Percentiles rank a stretch among this genome's conserved stretches.
These are phyloP conservation scores for Tricholoma saponaceum DNA, from an alignment of 768 basidiomycete species.

Conservation along the genomic window DNA sequence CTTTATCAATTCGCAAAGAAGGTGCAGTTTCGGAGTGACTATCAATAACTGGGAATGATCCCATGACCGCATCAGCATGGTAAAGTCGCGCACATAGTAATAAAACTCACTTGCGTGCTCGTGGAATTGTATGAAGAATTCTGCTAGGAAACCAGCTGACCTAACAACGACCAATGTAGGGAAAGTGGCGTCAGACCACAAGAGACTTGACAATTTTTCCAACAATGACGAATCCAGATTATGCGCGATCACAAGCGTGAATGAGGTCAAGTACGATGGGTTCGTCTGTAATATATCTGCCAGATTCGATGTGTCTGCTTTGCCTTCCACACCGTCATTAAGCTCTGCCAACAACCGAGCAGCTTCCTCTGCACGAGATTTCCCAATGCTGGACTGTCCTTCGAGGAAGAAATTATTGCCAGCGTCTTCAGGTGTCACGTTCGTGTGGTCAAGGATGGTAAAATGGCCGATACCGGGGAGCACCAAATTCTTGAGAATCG, in stretches of 20 bases:
- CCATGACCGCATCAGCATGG: background rate
- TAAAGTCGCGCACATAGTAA: background rate
- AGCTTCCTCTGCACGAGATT: constrained; percentile 74
- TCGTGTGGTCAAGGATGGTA: constrained; percentile 73
- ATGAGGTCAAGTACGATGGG: constrained; percentile 53
- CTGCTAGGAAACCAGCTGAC: constrained; percentile 87
- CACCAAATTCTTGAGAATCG: constrained; percentile 93
- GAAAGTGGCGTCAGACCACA: constrained; percentile 61
- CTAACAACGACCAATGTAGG: constrained; percentile 75
- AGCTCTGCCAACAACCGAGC: constrained; percentile 77
- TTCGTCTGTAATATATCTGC: constrained; percentile 54
- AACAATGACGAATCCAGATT: constrained; percentile 62
- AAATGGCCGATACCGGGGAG: constrained; percentile 96
- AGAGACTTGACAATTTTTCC: constrained; percentile 52
- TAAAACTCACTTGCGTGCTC: constrained; percentile 72
- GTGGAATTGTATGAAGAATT: constrained; percentile 84
- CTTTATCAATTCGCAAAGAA: constrained; percentile 81
- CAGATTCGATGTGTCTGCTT: constrained; percentile 53
- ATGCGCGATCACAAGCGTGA: constrained; percentile 81
- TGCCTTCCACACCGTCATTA: constrained; percentile 80
- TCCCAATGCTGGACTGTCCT: constrained; percentile 71
- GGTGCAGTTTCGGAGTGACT: constrained; percentile 75
- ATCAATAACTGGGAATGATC: constrained; percentile 66
- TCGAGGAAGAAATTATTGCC: constrained; percentile 97
- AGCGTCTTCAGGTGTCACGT: constrained; percentile 69